These are phyloP conservation scores for Fusarium nelsonii DNA, from an alignment of 2,329 filamentous ascomycete species.

Conservation along the genomic window DNA sequence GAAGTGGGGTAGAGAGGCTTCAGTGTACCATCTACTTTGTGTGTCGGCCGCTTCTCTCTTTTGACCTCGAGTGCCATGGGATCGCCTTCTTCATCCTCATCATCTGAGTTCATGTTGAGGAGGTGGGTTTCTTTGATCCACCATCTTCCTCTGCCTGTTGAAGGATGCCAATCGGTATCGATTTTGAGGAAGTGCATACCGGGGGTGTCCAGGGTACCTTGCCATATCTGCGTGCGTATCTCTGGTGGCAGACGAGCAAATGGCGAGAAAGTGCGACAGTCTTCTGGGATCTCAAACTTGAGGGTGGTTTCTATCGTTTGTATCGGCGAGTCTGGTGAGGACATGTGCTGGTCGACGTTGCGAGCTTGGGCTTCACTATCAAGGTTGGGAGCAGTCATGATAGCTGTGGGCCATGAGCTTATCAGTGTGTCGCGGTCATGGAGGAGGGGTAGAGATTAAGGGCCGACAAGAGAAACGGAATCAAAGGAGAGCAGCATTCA, in stretches of 20 bases:
- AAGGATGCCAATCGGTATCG: constrained; percentile 32
- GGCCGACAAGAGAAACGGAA: not conserved
- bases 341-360: not conserved
- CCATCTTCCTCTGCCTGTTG: constrained; percentile 42
- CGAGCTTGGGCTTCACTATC: constrained; percentile 15
- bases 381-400: constrained; percentile 33
- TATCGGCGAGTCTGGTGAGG: not conserved
- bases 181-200: constrained; percentile 55
- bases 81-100: constrained; percentile 36
- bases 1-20: constrained; percentile 47
- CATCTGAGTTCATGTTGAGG: constrained; percentile 8
- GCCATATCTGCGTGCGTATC: constrained; percentile 54
- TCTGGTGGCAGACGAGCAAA: constrained; percentile 53
- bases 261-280: constrained; percentile 50
- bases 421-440: constrained; percentile 38
- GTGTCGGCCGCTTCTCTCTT: constrained; percentile 38
- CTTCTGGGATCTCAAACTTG: constrained; percentile 51
- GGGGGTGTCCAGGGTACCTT: constrained; percentile 47
- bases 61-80: constrained; percentile 44
- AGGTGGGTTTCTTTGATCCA: constrained; percentile 24
- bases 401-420: constrained; percentile 40
- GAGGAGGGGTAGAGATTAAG: constrained; percentile 23
- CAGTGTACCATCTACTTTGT: constrained; percentile 36
- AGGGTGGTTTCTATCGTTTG: constrained; percentile 24
- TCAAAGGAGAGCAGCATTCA: not conserved